phyloP scores from a whole-genome alignment of 371 early-diverging fungal genomes.

The Apophysomyces sp. region DNA sequence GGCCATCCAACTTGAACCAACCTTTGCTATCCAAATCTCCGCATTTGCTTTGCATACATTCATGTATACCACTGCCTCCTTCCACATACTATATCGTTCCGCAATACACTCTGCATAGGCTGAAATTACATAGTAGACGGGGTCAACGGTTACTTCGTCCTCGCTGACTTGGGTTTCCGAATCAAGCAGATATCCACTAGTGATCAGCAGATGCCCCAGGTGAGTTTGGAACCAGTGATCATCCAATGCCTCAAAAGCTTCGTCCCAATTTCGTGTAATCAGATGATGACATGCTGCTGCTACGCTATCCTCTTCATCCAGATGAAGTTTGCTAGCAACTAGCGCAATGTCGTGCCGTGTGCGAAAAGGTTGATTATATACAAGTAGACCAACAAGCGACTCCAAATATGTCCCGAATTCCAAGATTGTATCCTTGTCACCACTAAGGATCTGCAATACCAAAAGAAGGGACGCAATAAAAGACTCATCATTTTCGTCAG shows the following conservation, averaged over 20 bases:
- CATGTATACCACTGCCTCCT: constrained; percentile 30
- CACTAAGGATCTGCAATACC: constrained; percentile 7
- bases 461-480: neutral
- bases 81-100: constrained; percentile 22
- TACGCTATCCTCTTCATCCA: neutral
- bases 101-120: constrained; percentile 22
- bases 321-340: neutral
- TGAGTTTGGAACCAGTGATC: constrained; percentile 18
- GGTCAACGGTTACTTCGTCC: constrained; percentile 17
- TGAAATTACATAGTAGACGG: constrained; percentile 27
- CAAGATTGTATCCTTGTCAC: constrained; percentile 14
- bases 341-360: neutral
- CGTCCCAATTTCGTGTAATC: constrained; percentile 10
- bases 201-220: constrained; percentile 17
- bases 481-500: neutral
- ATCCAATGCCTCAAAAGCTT: constrained; percentile 6
- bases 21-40: constrained; percentile 27
- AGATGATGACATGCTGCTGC: constrained; percentile 11
- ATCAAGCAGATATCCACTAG: constrained; percentile 7
- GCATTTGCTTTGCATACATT: constrained; percentile 21
- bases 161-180: neutral
- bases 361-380: constrained; percentile 16
- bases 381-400: constrained; percentile 5
- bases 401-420: constrained; percentile 8
- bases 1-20: neutral